Evolutionary conservation across 306 rosid species (phyloP), one percentile per base, ranked within the genome.

Genomic region (Cicer pinnatifidum): DNA sequence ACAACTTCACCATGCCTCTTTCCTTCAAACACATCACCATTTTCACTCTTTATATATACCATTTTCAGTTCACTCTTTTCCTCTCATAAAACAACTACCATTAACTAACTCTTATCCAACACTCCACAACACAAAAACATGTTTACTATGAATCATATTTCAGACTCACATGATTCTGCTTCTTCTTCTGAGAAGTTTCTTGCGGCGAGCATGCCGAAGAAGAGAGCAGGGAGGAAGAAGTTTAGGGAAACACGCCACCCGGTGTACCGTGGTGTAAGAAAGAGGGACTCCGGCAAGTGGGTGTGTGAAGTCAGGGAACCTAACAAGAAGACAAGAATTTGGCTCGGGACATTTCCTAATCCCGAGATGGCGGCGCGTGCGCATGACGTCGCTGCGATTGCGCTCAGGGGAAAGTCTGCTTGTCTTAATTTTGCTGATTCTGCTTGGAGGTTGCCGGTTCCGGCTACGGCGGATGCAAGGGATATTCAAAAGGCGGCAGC

Each of bases 321-420:
- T 1, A 91, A 88, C 60, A 94, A 94, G 85, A 84, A 88, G 80
- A 78, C 92, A 0, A 87, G 99, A 71, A 84, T 84, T 52, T 84
- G 87, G 87, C 82, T 84, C 0, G 87, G 87, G 6, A 94, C 97
- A 0, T 94, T 91, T n/a, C 90, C 86, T 3, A 91, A 90, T 0
- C 83, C 85, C 0, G 97, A 89, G 11, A 94, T 94, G 99, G 99
- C 97, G 1, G 96, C 97, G 37, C 89, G 97, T 17, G 99, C 99
- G 0, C 91, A 94, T 43, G 97, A 94, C 68, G 99, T 91, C 47
- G 99, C 99, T 0, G 99, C 91, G 0, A 75, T 85, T 5, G 88
- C 96, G 0, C 80, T 94, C 0, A 58, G 96, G 8, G 97, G 99
- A 0, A 72, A 83, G 12, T 75, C 87, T 0, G 96, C 96, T 1